Base-by-base conservation (phyloP, 202 grass and related monocot species). In the Eragrostis tef region DNA sequence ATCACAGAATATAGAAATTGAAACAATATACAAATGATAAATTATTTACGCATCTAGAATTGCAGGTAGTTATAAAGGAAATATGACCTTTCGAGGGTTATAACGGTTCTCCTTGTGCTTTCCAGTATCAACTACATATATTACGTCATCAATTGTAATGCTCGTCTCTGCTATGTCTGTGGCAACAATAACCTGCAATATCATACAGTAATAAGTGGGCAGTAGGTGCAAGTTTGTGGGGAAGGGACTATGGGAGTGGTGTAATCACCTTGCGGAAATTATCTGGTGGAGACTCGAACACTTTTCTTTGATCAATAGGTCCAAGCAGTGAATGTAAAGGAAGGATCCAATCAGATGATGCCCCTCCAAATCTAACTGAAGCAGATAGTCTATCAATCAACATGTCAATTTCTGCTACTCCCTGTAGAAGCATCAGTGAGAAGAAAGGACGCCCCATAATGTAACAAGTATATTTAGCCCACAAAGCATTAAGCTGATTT, bases 161-260 rank as follows among this genome's bases (percentile, higher is more conserved):
- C 94, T 98, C 39, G 94, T 98, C 86, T 98, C 94, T 65, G 94
- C 94, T 86, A 98, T 93, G 91, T 98, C 94, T 74, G 94, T 98
- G 74, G 94, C 92, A 85, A 94, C 73, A 91, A 98, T 98, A 82
- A 98, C 86, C 94, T 94, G 89, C 70, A 94, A 86, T 24, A 85
- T 11, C 81, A 57, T 70, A 64, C 51, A 56, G 31, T 79, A 79
- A 79, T 84, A 79, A 88, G 69, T 68, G 42, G 21, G 22, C 44
- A 13, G n/a, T 59, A 67, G 19, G 15, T 76, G 26, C 49, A 67
- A 13, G 11, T 71, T 21, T 47, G 66, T 15, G 15, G 71, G 70
- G 29, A 43, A 39, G 34, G 34, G 34, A 39, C 34, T 39, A 39
- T 14, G 34, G 20, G 49, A 61, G 70, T 21, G 39, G 50, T 36